These are phyloP conservation scores for Rosa persica DNA, from an alignment of 306 rosid genomes.

Conservation along the genomic window DNA sequence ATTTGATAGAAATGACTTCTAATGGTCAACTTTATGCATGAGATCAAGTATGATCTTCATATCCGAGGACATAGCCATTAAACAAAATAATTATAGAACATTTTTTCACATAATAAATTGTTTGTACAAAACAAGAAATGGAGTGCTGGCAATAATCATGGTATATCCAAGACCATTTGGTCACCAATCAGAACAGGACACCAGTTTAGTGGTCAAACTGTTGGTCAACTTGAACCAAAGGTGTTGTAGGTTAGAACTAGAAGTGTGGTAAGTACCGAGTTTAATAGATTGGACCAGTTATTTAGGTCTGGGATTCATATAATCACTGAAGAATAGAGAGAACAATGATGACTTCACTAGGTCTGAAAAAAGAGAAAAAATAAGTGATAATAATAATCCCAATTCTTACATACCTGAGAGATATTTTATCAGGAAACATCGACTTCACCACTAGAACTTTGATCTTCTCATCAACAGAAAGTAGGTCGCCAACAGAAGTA, in stretches of 20 bases:
- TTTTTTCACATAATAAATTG: background rate
- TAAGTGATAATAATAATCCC: background rate
- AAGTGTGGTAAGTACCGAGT: background rate
- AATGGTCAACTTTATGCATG: background rate
- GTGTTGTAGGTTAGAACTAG: background rate
- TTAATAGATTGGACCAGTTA: background rate
- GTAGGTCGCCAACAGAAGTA: conserved; percentile 68
- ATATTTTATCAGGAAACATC: conserved; percentile 78
- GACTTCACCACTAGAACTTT: conserved; percentile 89
- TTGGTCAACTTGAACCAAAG: background rate
- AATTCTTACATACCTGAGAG: conserved; percentile 61
- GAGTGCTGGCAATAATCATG: background rate
- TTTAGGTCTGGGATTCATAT: background rate
- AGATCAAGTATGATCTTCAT: background rate
- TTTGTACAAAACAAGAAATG: background rate
- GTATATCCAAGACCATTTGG: background rate
- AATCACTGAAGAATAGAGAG: background rate
- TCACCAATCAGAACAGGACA: background rate
- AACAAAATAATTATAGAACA: background rate
- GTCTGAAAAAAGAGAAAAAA: background rate
- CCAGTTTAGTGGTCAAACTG: background rate
- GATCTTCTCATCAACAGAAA: conserved; percentile 67
- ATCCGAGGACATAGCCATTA: background rate
- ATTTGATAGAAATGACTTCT: background rate
- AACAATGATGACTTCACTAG: background rate